Evolutionary conservation across 208 protist genomes (phyloP).

Genomic region (Trypanosoma platydactyli): DNA sequence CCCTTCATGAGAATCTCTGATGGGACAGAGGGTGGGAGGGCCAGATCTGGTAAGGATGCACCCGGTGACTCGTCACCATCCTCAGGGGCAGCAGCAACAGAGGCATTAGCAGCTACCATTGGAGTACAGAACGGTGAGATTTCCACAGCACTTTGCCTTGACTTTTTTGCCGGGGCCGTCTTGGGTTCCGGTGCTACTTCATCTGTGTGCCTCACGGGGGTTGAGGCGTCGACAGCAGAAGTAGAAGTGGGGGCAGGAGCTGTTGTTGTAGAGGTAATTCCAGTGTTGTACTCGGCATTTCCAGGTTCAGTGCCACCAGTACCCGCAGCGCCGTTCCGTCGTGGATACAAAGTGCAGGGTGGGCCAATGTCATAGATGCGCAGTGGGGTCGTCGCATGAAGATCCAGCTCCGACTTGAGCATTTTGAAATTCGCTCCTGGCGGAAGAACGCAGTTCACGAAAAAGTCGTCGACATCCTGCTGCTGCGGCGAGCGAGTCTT

Average conservation of each 20-base stretch:
- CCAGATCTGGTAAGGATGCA: conserved; percentile 38
- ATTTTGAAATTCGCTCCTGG: conserved; percentile 33
- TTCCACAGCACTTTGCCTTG: not conserved
- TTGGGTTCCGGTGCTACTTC: not conserved
- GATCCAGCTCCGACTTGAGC: conserved; percentile 55
- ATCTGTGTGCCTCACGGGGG: too few relatives aligned
- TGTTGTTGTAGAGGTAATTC: not conserved
- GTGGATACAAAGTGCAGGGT: conserved; percentile 40
- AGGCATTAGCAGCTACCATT: conserved; percentile 1
- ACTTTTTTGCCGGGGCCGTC: conserved; percentile 5
- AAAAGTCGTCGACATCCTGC: conserved; percentile 67
- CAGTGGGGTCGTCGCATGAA: conserved; percentile 45
- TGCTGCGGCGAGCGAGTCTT: conserved; percentile 21
- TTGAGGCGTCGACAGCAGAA: not conserved
- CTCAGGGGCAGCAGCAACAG: not conserved
- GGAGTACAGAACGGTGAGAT: conserved; percentile 30
- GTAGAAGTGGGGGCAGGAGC: not conserved
- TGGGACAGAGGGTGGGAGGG: conserved; percentile 42
- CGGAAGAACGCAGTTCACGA: conserved; percentile 59
- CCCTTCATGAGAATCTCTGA: conserved; percentile 32
- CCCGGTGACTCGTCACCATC: conserved; percentile 30
- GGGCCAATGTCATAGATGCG: conserved; percentile 52
- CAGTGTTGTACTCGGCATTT: not conserved
- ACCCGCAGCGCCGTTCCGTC: not conserved
- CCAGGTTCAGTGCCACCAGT: not conserved